Evolutionary conservation across 2,329 filamentous ascomycete genomes (phyloP).

Genomic region (Colletotrichum sp.): DNA sequence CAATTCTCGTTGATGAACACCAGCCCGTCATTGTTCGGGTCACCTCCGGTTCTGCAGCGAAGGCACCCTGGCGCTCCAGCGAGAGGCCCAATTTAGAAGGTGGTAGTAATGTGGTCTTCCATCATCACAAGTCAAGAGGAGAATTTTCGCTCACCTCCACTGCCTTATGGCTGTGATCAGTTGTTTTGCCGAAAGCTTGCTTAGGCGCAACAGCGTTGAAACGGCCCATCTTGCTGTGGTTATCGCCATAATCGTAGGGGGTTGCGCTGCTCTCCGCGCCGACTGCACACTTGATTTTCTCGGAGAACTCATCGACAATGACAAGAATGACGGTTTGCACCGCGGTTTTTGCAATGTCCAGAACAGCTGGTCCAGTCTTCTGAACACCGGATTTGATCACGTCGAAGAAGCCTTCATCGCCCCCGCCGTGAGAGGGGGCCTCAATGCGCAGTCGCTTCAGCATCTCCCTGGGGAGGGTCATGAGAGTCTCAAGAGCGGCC

Average conservation of each 20-base stretch:
- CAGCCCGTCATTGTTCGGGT: background rate
- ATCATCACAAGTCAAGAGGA: background rate
- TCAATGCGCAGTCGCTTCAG: background rate
- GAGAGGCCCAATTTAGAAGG: no score
- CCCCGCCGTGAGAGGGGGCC: background rate
- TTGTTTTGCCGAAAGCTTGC: background rate
- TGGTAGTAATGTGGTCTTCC: background rate
- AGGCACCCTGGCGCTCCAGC: background rate
- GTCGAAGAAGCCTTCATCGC: background rate
- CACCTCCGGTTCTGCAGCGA: background rate
- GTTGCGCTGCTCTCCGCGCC: background rate
- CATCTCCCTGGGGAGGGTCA: background rate
- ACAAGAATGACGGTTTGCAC: background rate
- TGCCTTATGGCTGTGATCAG: background rate
- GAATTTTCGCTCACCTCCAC: background rate
- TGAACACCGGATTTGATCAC: background rate
- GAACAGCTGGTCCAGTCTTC: background rate
- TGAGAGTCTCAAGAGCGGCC: background rate
- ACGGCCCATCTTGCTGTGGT: background rate
- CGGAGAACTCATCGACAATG: background rate
- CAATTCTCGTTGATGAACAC: background rate
- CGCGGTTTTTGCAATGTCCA: background rate
- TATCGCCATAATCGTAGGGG: background rate
- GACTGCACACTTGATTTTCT: background rate
- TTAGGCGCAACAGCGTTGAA: background rate